Evolutionary conservation across 495 filamentous ascomycete species (phyloP), one percentile per base, ranked within the genome.

Genomic region (Bacidia rubella): DNA sequence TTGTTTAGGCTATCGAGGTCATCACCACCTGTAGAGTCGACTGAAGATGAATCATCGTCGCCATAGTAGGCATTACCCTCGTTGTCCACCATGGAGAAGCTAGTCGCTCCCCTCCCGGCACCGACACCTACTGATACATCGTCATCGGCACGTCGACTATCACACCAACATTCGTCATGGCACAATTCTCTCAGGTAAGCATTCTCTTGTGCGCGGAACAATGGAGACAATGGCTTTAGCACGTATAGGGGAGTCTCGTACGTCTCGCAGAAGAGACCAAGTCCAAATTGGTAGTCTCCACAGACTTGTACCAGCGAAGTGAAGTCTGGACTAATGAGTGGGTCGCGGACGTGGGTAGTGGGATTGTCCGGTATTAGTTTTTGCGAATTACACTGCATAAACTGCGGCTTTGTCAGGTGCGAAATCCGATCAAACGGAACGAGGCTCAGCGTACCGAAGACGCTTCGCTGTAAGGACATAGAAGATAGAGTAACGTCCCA

Each of bases 361-460:
- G 11, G 9, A 26, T 47, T 23, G 1, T 7, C 4, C 17, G 45
- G 45, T 47, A 47, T 24, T 47, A 23, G 45, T 22, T 22, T 11
- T 5, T 26, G 21, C 45, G 45, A 47, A n/a, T 47, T 23, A 23
- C 45, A 47, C 20, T 47, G 45, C 17, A 47, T n/a, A 19, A 45
- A 45, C 45, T 47, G 1, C n/a, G n/a, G n/a, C 32, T 10, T n/a
- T n/a, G 9, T 39, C 32, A 39, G 32, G n/a, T n/a, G n/a, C n/a
- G n/a, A n/a, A n/a, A n/a, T n/a, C n/a, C n/a, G n/a, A n/a, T n/a
- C n/a, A n/a, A n/a, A n/a, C n/a, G n/a, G n/a, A n/a, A n/a, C n/a
- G n/a, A n/a, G n/a, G n/a, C n/a, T n/a, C n/a, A n/a, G n/a, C n/a
- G n/a, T n/a, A n/a, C n/a, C n/a, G n/a, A n/a, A n/a, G n/a, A n/a